Conservation (phyloP, 352 stramenopile genomes). For the Globisporangium paddicum region DNA sequence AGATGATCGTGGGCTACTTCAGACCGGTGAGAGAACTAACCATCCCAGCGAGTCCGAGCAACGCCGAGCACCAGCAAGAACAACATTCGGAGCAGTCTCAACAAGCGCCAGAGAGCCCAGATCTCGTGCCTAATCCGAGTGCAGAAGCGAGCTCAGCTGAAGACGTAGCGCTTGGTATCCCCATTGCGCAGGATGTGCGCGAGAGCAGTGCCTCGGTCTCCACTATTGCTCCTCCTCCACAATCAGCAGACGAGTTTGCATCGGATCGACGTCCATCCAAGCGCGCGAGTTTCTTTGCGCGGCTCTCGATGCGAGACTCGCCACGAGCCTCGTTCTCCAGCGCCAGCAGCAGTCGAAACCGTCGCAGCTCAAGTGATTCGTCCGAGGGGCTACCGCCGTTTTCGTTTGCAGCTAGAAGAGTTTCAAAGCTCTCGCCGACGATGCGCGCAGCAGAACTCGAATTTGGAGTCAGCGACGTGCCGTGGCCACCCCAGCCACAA, state of each 20-base stretch:
- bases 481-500: background rate
- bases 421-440: conserved; percentile 4
- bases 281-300: conserved; percentile 17
- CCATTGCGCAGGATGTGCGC: conserved; percentile 1
- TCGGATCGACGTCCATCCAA: conserved; percentile 13
- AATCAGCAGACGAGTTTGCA: background rate
- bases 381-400: conserved; percentile 1
- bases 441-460: background rate
- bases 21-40: conserved; percentile 4
- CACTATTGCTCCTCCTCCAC: background rate
- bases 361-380: conserved; percentile 1
- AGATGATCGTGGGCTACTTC: conserved; percentile 43
- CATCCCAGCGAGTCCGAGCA: background rate
- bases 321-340: background rate
- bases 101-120: background rate
- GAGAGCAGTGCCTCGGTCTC: conserved; percentile 3
- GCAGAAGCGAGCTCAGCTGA: background rate
- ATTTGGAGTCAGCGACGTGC: background rate
- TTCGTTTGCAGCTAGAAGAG: conserved; percentile 1
- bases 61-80: background rate
- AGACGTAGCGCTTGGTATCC: conserved; percentile 5
- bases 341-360: conserved; percentile 7
- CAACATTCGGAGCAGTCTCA: background rate
- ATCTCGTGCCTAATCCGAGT: background rate
- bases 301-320: conserved; percentile 5